Percentiles rank a stretch among this genome's conserved stretches.
Evolutionary conservation across 345 rosid genomes (phyloP).

Genomic region (Citrus unshiu): DNA sequence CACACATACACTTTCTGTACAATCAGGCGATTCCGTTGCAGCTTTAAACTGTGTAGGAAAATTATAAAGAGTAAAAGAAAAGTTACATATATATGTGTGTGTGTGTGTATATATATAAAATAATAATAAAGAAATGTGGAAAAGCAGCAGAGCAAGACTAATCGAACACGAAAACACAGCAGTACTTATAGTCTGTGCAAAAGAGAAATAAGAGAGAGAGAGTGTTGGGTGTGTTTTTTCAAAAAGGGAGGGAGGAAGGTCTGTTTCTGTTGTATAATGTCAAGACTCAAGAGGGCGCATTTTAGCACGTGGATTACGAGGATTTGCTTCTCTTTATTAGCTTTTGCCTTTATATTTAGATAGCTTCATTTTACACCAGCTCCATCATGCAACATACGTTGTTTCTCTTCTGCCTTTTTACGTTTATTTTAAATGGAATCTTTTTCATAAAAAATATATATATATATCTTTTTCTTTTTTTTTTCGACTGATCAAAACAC

Average conservation of each 20-base stretch:
- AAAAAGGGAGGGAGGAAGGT: constrained; percentile 17
- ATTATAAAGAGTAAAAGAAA: constrained; percentile 1
- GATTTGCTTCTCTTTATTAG: constrained; percentile 9
- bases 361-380: constrained; percentile 3
- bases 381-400: neutral
- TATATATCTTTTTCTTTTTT: too few relatives aligned
- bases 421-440: neutral
- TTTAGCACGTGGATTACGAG: constrained; percentile 45
- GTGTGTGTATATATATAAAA: too few relatives aligned
- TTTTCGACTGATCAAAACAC: too few relatives aligned
- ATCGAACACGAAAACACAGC: constrained; percentile 47
- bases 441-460: neutral
- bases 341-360: neutral
- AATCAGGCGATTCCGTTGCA: constrained; percentile 71
- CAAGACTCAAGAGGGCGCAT: constrained; percentile 42
- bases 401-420: neutral
- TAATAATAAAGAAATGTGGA: constrained; percentile 10
- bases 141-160: constrained; percentile 37
- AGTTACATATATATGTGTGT: neutral
- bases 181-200: neutral
- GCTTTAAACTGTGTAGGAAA: constrained; percentile 54
- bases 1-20: constrained; percentile 56
- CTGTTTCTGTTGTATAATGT: constrained; percentile 9
- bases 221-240: neutral
- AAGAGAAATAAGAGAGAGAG: neutral